Percentiles rank a stretch among this genome's conserved stretches.
Conservation (phyloP, 352 stramenopile species). For the Globisporangium acanthophoron region DNA sequence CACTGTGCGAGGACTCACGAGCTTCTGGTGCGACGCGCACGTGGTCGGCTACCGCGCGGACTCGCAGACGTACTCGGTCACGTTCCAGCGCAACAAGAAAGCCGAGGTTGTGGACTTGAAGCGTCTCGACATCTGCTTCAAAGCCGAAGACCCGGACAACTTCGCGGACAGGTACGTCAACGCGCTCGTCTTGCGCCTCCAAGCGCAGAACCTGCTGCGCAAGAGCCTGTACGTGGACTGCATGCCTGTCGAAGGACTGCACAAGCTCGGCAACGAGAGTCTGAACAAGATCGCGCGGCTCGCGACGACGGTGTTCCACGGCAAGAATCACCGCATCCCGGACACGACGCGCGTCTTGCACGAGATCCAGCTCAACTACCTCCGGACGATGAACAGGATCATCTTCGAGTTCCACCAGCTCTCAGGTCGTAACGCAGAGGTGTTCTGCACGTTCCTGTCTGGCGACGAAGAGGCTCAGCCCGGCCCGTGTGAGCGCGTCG, state of each 20-base stretch:
- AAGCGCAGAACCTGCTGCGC: constrained; percentile 59
- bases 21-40: constrained; percentile 56
- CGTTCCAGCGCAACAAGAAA: constrained; percentile 64
- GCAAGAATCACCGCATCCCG: constrained; percentile 57
- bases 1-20: constrained; percentile 50
- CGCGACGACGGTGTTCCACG: constrained; percentile 59
- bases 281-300: constrained; percentile 71
- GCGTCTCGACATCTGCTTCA: constrained; percentile 76
- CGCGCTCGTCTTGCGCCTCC: constrained; percentile 47
- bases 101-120: constrained; percentile 41
- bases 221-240: constrained; percentile 86
- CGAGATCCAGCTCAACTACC: constrained; percentile 89
- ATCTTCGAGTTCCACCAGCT: constrained; percentile 82
- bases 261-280: constrained; percentile 77
- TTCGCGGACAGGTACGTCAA: constrained; percentile 72
- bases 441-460: constrained; percentile 52
- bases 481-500: constrained; percentile 33
- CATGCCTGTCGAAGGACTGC: constrained; percentile 77
- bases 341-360: constrained; percentile 76
- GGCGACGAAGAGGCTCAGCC: constrained; percentile 36
- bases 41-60: constrained; percentile 47
- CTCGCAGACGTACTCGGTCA: constrained; percentile 44
- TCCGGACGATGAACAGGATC: constrained; percentile 91
- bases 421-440: constrained; percentile 37
- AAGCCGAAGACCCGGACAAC: constrained; percentile 66